A percentile compares a stretch with the other conserved stretches of the same genome.
These are phyloP conservation scores for Metschnikowia bowlesiae DNA, from an alignment of 805 yeast genomes.

Conservation along the genomic window DNA sequence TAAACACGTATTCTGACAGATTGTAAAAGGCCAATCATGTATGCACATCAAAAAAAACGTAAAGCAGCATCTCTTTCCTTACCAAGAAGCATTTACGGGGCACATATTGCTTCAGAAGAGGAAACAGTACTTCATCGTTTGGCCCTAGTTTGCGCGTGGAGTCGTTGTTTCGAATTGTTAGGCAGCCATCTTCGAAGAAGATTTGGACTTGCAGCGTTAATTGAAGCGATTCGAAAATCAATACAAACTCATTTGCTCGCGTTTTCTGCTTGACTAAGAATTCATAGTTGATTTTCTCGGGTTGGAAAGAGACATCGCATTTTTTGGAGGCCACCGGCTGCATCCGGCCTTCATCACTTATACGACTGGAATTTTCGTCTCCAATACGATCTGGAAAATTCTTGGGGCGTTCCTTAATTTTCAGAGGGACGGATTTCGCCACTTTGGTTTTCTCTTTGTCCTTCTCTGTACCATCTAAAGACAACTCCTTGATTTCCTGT, in stretches of 20 bases:
- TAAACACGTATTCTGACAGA: too few species aligned
- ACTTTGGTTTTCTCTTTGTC: not conserved
- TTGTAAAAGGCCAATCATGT: not conserved
- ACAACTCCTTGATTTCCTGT: conserved; percentile 46
- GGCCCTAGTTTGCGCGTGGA: conserved; percentile 6
- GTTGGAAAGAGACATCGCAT: not conserved
- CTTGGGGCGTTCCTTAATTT: not conserved
- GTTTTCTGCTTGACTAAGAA: conserved; percentile 6
- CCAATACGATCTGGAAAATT: not conserved
- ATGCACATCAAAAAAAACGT: conserved; percentile 8
- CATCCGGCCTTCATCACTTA: not conserved
- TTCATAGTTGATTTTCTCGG: conserved; percentile 4
- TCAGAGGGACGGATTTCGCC: too few species aligned
- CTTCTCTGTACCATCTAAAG: not conserved
- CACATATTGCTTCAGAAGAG: conserved; percentile 6
- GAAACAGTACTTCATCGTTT: conserved; percentile 6
- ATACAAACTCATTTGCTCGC: not conserved
- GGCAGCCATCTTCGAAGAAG: conserved; percentile 6
- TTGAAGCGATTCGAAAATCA: conserved; percentile 19
- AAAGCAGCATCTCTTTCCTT: conserved; percentile 8
- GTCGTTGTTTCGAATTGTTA: conserved; percentile 13
- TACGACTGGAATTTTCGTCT: not conserved
- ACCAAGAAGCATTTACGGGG: conserved; percentile 12
- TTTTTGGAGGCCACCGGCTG: not conserved
- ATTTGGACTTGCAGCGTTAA: conserved; percentile 11